Percentiles rank a stretch among this genome's conserved stretches.
Evolutionary conservation across 148 eudicot species (phyloP).

Genomic region (Nepenthes mirabilis): DNA sequence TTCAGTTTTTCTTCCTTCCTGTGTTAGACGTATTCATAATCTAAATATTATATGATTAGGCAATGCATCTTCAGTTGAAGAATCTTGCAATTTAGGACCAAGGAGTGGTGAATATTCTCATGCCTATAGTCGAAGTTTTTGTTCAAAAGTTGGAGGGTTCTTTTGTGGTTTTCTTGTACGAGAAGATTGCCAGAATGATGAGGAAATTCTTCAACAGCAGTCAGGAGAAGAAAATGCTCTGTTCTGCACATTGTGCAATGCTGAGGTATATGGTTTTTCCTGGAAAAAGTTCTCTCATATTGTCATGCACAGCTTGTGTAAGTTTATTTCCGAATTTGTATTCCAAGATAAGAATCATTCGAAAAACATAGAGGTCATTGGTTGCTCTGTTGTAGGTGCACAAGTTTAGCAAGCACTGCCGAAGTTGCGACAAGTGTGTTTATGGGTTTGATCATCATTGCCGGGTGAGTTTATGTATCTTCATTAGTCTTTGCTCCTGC

Average conservation of each 20-base stretch:
- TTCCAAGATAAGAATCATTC: slow-evolving; percentile 1
- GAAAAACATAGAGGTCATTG: slow-evolving; percentile 1
- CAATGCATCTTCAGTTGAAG: slow-evolving; percentile 45
- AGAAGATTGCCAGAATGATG: slow-evolving; percentile 81
- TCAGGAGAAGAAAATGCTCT: slow-evolving; percentile 75
- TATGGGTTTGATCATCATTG: slow-evolving; percentile 99
- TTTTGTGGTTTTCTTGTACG: slow-evolving; percentile 57
- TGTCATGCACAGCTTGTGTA: neutral
- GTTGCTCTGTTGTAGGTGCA: slow-evolving; percentile 49
- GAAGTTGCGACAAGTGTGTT: slow-evolving; percentile 95
- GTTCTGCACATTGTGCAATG: slow-evolving; percentile 87
- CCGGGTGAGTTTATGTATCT: slow-evolving; percentile 44
- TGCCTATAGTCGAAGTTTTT: slow-evolving; percentile 24
- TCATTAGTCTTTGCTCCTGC: neutral
- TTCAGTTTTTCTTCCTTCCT: neutral
- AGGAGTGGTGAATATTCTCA: slow-evolving; percentile 24
- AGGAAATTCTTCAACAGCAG: slow-evolving; percentile 34
- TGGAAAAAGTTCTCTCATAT: neutral
- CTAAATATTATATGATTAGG: slow-evolving; percentile 19
- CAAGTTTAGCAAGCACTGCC: slow-evolving; percentile 87
- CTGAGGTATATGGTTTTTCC: slow-evolving; percentile 53
- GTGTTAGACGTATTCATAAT: neutral
- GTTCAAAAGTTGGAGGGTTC: slow-evolving; percentile 47
- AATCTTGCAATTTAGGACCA: slow-evolving; percentile 28
- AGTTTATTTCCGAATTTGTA: neutral